Percentiles rank a stretch among this genome's conserved stretches.
phyloP scores from a whole-genome alignment of 768 basidiomycete species.

The Leccinum disarticulatum region DNA sequence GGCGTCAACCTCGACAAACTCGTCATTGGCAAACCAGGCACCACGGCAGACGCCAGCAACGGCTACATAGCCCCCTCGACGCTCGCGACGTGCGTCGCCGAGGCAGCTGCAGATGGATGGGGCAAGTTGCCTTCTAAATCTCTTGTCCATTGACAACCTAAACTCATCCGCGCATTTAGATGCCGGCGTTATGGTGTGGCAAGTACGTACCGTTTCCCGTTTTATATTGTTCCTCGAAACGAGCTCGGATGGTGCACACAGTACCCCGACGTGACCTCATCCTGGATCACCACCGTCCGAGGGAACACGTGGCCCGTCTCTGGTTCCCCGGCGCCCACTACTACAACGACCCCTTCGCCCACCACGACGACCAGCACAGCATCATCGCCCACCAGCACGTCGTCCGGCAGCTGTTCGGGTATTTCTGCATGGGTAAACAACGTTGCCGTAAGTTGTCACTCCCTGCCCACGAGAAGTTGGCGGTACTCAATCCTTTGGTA shows the following conservation, averaged over 20 bases:
- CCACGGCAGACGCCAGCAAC: slow-evolving; percentile 40
- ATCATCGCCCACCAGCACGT: slow-evolving; percentile 25
- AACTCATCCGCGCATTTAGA: slow-evolving; percentile 19
- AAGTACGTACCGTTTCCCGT: slow-evolving; percentile 27
- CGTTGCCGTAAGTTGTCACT: slow-evolving; percentile 35
- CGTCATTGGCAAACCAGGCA: slow-evolving; percentile 57
- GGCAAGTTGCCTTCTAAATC: slow-evolving; percentile 39
- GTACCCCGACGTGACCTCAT: slow-evolving; percentile 40
- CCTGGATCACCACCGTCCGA: slow-evolving; percentile 43
- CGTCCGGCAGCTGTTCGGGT: slow-evolving; percentile 39
- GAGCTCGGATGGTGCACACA: not conserved
- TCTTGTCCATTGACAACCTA: not conserved
- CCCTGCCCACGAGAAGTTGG: not conserved
- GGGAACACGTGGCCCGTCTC: slow-evolving; percentile 36
- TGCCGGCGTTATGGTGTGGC: slow-evolving; percentile 44
- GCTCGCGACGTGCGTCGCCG: slow-evolving; percentile 56
- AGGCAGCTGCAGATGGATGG: slow-evolving; percentile 68
- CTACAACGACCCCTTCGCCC: not conserved
- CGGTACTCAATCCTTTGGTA: not conserved
- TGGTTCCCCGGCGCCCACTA: not conserved
- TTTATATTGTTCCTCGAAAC: not conserved
- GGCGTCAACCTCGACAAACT: slow-evolving; percentile 50
- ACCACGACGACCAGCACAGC: slow-evolving; percentile 2
- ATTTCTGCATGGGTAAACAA: slow-evolving; percentile 43
- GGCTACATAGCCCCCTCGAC: slow-evolving; percentile 60